Percentiles rank a stretch among this genome's conserved stretches.
Conservation (phyloP, 352 stramenopile genomes). For the Globisporangium yorkense region DNA sequence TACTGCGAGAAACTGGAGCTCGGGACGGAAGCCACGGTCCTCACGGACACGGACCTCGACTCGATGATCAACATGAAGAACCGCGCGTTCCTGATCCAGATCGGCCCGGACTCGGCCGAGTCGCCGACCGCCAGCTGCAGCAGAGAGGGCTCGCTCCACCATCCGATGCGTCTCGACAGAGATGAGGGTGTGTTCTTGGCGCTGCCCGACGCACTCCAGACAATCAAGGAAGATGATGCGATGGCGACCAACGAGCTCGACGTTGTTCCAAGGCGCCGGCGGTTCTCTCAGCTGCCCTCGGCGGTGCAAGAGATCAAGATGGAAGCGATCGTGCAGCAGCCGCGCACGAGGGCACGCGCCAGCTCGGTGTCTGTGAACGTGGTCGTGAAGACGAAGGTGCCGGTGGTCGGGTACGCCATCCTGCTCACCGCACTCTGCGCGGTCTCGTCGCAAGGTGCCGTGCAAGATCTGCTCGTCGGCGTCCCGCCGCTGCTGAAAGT, state of each 20-base stretch:
- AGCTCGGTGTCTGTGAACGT: slow-evolving; percentile 25
- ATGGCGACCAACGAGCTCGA: not conserved
- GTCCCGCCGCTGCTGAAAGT: slow-evolving; percentile 45
- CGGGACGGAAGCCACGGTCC: not conserved
- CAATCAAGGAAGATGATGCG: not conserved
- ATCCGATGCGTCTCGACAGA: not conserved
- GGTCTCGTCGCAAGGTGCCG: slow-evolving; percentile 42
- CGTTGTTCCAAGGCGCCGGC: not conserved
- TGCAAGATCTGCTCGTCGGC: slow-evolving; percentile 29
- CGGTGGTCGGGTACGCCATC: slow-evolving; percentile 35
- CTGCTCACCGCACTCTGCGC: slow-evolving; percentile 29
- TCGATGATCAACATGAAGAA: slow-evolving; percentile 12
- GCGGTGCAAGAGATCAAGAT: slow-evolving; percentile 30
- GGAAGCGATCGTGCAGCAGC: slow-evolving; percentile 24
- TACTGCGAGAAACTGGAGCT: not conserved
- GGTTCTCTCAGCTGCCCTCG: slow-evolving; percentile 20
- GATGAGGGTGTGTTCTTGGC: slow-evolving; percentile 29
- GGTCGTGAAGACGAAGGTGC: slow-evolving; percentile 43
- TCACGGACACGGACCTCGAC: slow-evolving; percentile 15
- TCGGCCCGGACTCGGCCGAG: slow-evolving; percentile 4
- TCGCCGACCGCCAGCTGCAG: not conserved
- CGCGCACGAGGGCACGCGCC: not conserved
- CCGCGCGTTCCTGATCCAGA: slow-evolving; percentile 18
- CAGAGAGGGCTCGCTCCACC: not conserved
- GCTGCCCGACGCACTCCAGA: slow-evolving; percentile 15